Percentiles rank a stretch among this genome's conserved stretches.
Conservation (phyloP, 2,329 filamentous ascomycete genomes). For the Xylaria sp. region DNA sequence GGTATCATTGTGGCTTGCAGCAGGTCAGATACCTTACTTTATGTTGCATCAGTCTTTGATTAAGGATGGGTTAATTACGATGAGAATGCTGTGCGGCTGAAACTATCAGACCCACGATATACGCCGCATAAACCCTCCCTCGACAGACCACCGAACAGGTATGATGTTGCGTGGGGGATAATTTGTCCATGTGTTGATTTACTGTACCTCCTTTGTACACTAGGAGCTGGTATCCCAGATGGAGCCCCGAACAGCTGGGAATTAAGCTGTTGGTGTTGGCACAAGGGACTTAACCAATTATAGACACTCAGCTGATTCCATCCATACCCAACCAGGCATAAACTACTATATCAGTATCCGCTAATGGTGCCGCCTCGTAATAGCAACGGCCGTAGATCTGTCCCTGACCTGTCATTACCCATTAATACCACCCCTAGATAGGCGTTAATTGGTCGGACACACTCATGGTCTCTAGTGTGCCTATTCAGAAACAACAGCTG, state of each 20-base stretch:
- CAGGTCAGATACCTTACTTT: slow-evolving; percentile 1
- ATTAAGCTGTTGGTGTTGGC: slow-evolving; percentile 3
- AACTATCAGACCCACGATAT: slow-evolving; percentile 2
- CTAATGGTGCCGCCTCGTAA: too few relatives aligned
- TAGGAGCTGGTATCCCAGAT: background rate
- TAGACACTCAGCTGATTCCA: slow-evolving; percentile 10
- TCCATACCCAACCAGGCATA: slow-evolving; percentile 13
- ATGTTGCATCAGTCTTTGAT: slow-evolving; percentile 3
- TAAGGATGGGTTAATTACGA: slow-evolving; percentile 6
- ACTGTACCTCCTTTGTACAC: background rate
- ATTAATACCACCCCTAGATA: background rate
- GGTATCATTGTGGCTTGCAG: slow-evolving; percentile 14
- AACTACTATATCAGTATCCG: background rate
- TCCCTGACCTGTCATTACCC: slow-evolving; percentile 3
- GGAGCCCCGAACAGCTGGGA: slow-evolving; percentile 5
- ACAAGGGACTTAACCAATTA: background rate
- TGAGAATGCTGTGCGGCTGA: slow-evolving; percentile 18
- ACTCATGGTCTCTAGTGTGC: slow-evolving; percentile 4
- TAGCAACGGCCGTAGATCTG: too few relatives aligned
- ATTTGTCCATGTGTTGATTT: background rate
- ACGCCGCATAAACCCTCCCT: slow-evolving; percentile 5
- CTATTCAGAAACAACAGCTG: background rate
- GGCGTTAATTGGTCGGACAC: too few relatives aligned
- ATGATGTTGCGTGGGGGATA: background rate
- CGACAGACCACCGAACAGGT: background rate